These are phyloP conservation scores for Brassica juncea DNA, from an alignment of 345 rosid species.

Conservation along the genomic window DNA sequence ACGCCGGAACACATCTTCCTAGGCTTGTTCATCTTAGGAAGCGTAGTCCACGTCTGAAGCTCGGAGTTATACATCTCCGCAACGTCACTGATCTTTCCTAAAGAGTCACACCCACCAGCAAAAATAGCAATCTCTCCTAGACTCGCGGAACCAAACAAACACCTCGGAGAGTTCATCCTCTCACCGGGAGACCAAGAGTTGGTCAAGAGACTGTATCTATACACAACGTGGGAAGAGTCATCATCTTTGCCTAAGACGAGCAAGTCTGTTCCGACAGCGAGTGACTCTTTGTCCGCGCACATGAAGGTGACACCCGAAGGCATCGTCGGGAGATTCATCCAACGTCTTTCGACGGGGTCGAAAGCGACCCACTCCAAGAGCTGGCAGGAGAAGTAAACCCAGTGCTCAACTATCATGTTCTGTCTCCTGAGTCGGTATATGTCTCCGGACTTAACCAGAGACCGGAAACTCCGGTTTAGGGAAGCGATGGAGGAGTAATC, in stretches of 20 bases:
- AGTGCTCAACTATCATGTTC: slow-evolving; percentile 53
- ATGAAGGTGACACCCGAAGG: slow-evolving; percentile 48
- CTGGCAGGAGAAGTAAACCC: slow-evolving; percentile 83
- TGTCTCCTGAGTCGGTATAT: slow-evolving; percentile 51
- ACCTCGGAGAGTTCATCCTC: slow-evolving; percentile 58
- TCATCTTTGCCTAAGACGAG: slow-evolving; percentile 62
- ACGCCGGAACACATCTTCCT: slow-evolving; percentile 80
- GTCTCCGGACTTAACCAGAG: slow-evolving; percentile 51
- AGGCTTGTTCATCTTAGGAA: slow-evolving; percentile 67
- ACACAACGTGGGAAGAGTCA: slow-evolving; percentile 31
- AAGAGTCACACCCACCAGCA: slow-evolving; percentile 72
- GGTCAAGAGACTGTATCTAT: slow-evolving; percentile 51
- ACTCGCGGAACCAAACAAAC: slow-evolving; percentile 79
- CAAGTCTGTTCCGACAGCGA: slow-evolving; percentile 65
- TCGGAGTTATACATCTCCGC: slow-evolving; percentile 72
- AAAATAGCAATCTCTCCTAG: slow-evolving; percentile 61
- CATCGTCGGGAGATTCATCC: slow-evolving; percentile 74
- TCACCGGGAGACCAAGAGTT: slow-evolving; percentile 51
- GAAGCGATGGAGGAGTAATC: slow-evolving; percentile 47
- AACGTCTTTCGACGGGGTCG: slow-evolving; percentile 55
- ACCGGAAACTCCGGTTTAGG: slow-evolving; percentile 50
- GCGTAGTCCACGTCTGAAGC: slow-evolving; percentile 52
- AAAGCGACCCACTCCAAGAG: slow-evolving; percentile 75
- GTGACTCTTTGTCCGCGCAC: slow-evolving; percentile 59
- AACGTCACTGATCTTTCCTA: slow-evolving; percentile 44